Percentiles rank a stretch among this genome's conserved stretches.
These are phyloP conservation scores for Aspergillus chevalieri DNA, from an alignment of 2,329 filamentous ascomycete genomes.

Conservation along the genomic window DNA sequence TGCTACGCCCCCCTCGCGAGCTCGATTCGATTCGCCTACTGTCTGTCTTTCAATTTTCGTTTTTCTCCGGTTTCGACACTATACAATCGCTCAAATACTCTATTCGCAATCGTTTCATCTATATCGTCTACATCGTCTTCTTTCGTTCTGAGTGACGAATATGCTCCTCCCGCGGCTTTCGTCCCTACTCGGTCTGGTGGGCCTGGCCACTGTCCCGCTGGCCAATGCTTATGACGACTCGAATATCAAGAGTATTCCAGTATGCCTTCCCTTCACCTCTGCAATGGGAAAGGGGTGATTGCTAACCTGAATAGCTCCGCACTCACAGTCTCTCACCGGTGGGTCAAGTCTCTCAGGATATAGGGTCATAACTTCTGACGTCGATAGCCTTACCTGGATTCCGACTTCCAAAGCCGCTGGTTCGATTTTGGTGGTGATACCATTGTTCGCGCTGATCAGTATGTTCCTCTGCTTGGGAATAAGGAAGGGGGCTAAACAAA, in stretches of 20 bases:
- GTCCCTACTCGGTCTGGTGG: slow-evolving; percentile 29
- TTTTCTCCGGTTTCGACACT: not conserved
- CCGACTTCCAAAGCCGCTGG: slow-evolving; percentile 97
- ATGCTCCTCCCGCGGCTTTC: slow-evolving; percentile 32
- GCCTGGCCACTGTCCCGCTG: slow-evolving; percentile 25
- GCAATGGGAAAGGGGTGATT: slow-evolving; percentile 11
- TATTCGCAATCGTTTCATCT: not conserved
- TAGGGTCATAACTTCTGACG: not conserved
- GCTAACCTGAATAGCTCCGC: slow-evolving; percentile 55
- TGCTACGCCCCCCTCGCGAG: too few relatives aligned
- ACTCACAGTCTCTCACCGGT: slow-evolving; percentile 80
- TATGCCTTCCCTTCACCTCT: slow-evolving; percentile 32
- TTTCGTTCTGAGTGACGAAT: slow-evolving; percentile 4
- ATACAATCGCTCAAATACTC: not conserved
- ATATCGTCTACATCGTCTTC: not conserved
- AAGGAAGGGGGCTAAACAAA: slow-evolving; percentile 8
- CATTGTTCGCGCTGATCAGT: slow-evolving; percentile 66
- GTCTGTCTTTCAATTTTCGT: slow-evolving; percentile 1
- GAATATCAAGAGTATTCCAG: slow-evolving; percentile 60
- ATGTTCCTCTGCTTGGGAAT: slow-evolving; percentile 8
- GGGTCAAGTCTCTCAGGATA: slow-evolving; percentile 35
- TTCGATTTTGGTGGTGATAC: slow-evolving; percentile 98
- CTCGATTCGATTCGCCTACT: not conserved
- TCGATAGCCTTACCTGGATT: slow-evolving; percentile 84
- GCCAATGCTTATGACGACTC: slow-evolving; percentile 38